phyloP scores from a whole-genome alignment of 2,329 filamentous ascomycete genomes.

The Pyrenophora graminea region DNA sequence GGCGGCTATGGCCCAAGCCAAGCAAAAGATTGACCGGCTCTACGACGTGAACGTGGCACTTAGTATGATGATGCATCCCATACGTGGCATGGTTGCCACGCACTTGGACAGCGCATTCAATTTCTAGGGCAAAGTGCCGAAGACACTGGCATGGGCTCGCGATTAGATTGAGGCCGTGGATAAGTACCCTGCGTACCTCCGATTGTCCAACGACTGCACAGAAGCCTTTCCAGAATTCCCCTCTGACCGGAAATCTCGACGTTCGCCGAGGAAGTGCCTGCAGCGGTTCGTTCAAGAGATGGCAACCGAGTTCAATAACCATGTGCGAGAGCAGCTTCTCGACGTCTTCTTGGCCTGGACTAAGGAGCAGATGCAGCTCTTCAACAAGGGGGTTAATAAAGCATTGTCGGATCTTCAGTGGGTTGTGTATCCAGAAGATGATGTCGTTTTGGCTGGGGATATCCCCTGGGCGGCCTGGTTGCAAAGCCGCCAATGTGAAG shows the following conservation, averaged over 20 bases:
- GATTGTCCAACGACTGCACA: slow-evolving; percentile 2
- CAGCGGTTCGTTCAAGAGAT: slow-evolving; percentile 6
- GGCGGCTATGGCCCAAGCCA: not conserved
- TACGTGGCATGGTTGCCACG: slow-evolving; percentile 8
- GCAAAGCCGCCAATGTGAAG: slow-evolving; percentile 8
- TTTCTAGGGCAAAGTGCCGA: slow-evolving; percentile 4
- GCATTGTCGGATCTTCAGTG: slow-evolving; percentile 13
- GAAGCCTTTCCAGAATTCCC: slow-evolving; percentile 3
- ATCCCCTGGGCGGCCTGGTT: slow-evolving; percentile 19
- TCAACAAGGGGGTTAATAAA: slow-evolving; percentile 25
- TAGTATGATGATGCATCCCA: slow-evolving; percentile 10
- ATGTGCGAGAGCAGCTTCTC: slow-evolving; percentile 5
- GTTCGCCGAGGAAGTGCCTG: slow-evolving; percentile 6
- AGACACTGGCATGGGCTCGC: not conserved
- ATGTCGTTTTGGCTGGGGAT: slow-evolving; percentile 14
- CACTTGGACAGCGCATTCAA: slow-evolving; percentile 9
- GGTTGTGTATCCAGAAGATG: slow-evolving; percentile 10
- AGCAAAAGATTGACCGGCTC: slow-evolving; percentile 1
- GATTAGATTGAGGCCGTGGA: slow-evolving; percentile 13
- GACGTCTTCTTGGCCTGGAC: slow-evolving; percentile 11
- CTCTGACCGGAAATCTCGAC: slow-evolving; percentile 1
- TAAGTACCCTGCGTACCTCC: slow-evolving; percentile 3
- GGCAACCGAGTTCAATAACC: slow-evolving; percentile 5
- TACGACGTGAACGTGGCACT: slow-evolving; percentile 7
- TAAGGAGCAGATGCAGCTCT: slow-evolving; percentile 13